Evolutionary conservation across 2,329 filamentous ascomycete genomes (phyloP), one percentile per base, ranked within the genome.

Genomic region (Mycosphaerella sp.): DNA sequence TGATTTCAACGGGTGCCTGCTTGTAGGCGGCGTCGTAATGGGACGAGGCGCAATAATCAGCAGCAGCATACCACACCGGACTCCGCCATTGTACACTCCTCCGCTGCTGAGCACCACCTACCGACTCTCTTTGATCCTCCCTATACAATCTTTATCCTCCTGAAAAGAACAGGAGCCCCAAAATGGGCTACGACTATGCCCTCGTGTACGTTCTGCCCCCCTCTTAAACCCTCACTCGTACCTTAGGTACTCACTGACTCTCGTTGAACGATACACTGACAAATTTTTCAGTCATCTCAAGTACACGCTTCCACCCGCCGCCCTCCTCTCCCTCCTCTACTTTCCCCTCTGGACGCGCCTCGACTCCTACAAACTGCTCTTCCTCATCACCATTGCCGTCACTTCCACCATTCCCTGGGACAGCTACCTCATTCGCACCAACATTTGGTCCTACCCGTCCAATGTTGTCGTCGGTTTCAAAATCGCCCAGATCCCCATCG

Each of bases 341-440:
- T 76, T 74, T 44, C 85, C 84, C 2, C 74, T 89, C 36, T 76
- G 82, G 51, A 85, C 80, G 17, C 75, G 73, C 36, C 72, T 83
- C 52, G 84, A 87, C 65, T 63, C 80, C 39, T 84, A 82, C 69
- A 84, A 84, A 65, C 78, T 84, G 50, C 61, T 71, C 32, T 83
- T 81, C 59, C 72, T 88, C 48, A 75, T 85, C 55, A 71, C 75
- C 17, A 76, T 87, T 59, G 84, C 85, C 17, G 81, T 89, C 45
- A 63, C 76, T 26, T 80, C 85, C 3, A 88, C 86, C 0, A 82
- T 85, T 26, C 86, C 86, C 32, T 90, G 86, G 86, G 86, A 89
- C 64, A 86, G 84, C 7, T 87, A 87, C 68, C 76, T 89, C 40
- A 86, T 90, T 62, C 79, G 77, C 59, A 80, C 75, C 51, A 73